Evolutionary conservation across 129 eudicot species (phyloP).

Genomic region (Smallanthus sonchifolius): DNA sequence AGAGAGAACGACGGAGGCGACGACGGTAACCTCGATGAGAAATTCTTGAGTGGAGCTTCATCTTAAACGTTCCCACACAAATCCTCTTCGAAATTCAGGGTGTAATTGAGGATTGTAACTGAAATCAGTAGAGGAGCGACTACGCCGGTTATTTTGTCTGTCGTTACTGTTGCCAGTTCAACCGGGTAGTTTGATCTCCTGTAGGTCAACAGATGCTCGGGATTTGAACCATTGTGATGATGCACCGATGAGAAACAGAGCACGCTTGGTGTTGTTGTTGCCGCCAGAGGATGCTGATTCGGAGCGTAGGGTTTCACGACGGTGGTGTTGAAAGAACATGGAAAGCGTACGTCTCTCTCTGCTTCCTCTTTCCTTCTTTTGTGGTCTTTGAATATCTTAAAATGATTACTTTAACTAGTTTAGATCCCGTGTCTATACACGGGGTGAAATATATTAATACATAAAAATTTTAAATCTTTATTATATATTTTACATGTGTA

Average conservation of each 20-base stretch:
- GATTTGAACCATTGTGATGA: slow-evolving; percentile 39
- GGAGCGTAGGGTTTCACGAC: slow-evolving; percentile 28
- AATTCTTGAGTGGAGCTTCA: slow-evolving; percentile 38
- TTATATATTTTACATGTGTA: too few relatives aligned
- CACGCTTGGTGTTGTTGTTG: slow-evolving; percentile 27
- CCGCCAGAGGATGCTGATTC: slow-evolving; percentile 6
- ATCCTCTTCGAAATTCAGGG: slow-evolving; percentile 65
- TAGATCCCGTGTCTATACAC: too few relatives aligned
- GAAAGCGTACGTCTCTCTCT: too few relatives aligned
- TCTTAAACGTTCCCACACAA: slow-evolving; percentile 24
- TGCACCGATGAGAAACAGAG: slow-evolving; percentile 9
- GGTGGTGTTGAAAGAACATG: slow-evolving; percentile 47
- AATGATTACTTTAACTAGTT: too few relatives aligned
- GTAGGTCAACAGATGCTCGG: slow-evolving; percentile 20
- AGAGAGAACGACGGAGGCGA: slow-evolving; percentile 32
- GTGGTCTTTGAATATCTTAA: too few relatives aligned
- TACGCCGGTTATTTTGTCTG: slow-evolving; percentile 26
- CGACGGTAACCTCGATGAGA: slow-evolving; percentile 40
- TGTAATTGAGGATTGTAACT: slow-evolving; percentile 63
- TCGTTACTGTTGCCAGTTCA: slow-evolving; percentile 18
- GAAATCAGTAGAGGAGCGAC: slow-evolving; percentile 49
- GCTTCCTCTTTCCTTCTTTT: too few relatives aligned
- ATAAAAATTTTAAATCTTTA: too few relatives aligned
- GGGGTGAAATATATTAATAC: too few relatives aligned
- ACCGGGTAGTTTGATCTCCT: slow-evolving; percentile 37